Percentiles rank a stretch among this genome's conserved stretches.
Evolutionary conservation across 305 asterid species (phyloP).

Genomic region (Ruellia speciosa): DNA sequence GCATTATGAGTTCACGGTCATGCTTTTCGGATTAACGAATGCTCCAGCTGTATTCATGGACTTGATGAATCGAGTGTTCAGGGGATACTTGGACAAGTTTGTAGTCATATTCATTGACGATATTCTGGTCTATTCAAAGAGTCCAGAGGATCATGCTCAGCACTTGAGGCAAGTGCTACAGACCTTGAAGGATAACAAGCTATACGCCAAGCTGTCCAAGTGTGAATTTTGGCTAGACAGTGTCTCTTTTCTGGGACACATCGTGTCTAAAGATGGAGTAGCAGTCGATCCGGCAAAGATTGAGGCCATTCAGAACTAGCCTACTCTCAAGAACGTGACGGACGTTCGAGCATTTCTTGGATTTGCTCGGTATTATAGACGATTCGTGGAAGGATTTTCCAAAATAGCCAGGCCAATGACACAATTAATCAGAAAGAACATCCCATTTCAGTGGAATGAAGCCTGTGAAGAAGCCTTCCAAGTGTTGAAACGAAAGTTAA

Average conservation of each 20-base stretch:
- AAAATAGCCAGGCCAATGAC: background rate
- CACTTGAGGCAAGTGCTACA: background rate
- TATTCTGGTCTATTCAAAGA: background rate
- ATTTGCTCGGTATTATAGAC: background rate
- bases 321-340: background rate
- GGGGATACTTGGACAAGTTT: background rate
- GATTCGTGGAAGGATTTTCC: background rate
- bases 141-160: background rate
- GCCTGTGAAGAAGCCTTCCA: too few relatives aligned
- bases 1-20: background rate
- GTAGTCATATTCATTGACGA: background rate
- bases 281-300: background rate
- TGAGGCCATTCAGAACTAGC: background rate
- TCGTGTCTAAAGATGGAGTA: background rate
- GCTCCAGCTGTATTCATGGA: slow-evolving; percentile 1
- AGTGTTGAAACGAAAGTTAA: too few relatives aligned
- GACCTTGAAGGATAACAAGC: too few relatives aligned
- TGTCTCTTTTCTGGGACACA: slow-evolving; percentile 6
- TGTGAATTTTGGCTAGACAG: slow-evolving; percentile 10
- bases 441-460: background rate
- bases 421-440: background rate
- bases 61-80: background rate
- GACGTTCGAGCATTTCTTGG: background rate
- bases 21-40: background rate
- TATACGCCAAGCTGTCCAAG: too few relatives aligned